Evolutionary conservation across 352 stramenopile species (phyloP), one percentile per base, ranked within the genome.

Genomic region (Phytophthora melonis): DNA sequence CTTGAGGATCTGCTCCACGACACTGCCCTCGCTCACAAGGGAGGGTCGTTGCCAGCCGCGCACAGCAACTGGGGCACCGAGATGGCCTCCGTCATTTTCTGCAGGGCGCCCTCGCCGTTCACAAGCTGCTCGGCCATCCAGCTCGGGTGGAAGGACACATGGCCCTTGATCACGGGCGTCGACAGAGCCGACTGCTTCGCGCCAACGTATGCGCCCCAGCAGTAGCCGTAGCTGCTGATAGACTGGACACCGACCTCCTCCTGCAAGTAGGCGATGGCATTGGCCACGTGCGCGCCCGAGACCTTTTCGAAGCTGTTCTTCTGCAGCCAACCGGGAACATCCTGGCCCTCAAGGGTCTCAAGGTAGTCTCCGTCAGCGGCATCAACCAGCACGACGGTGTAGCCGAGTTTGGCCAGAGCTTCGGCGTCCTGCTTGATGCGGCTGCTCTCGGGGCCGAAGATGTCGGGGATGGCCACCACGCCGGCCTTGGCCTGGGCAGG

Each of bases 151-250:
- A 83, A 85, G 0, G 66, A 81, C 18, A 85, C 65, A 23, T 84
- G 74, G 19, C 74, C 77, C 5, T 75, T 69, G 21, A 80, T 55
- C 39, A 69, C 66, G n/a, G 62, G 61, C 3, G n/a, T 55, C 16
- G 50, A 16, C 11, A 58, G 63, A 56, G 34, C 34, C 53, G 73
- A 74, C 50, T 69, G 54, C 25, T 63, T 60, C 16, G 72, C 67
- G 1, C 76, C 76, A 23, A 80, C 30, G 53, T 75, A 86, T 9
- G 56, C 36, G 11, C 79, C 73, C 72, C 73, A 83, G 59, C 79
- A 86, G 64, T 86, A 83, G 53, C 75, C 79, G 50, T 80, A 82
- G 52, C 53, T 80, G 53, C 55, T 68, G 41, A 86, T 72, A 34
- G 53, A 43, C 21, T 68, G 10, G 3, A 77, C 79, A 3, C 60